Conservation (phyloP, 139 green algal species). For the Chlorella ohadii region DNA sequence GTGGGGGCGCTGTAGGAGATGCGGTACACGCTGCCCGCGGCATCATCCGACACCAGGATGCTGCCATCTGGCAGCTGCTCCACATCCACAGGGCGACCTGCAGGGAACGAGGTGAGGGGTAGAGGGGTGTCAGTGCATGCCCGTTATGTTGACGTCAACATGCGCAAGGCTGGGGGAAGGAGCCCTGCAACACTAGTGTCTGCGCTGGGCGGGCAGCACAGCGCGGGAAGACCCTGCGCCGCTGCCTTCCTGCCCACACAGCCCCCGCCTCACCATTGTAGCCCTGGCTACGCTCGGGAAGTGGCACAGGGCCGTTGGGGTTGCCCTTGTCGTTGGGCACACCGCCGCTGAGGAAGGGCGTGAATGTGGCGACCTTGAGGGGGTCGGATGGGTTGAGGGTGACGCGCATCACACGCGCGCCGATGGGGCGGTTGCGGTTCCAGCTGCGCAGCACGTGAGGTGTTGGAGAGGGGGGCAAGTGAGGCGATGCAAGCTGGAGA, state of each 20-base stretch:
- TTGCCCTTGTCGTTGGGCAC: constrained; percentile 2
- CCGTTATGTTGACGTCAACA: no score
- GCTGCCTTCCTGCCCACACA: neutral
- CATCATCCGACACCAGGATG: constrained; percentile 51
- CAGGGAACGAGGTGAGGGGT: no score
- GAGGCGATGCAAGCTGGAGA: no score
- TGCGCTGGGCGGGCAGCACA: no score
- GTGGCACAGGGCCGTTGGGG: neutral
- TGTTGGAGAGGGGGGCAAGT: no score
- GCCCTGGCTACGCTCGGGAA: neutral
- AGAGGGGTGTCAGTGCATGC: no score
- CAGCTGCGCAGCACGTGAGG: neutral
- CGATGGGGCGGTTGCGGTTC: constrained; percentile 31
- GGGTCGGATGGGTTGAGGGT: neutral
- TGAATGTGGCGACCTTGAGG: neutral
- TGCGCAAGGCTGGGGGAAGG: no score
- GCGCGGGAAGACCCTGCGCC: neutral
- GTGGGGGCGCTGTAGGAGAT: constrained; percentile 24
- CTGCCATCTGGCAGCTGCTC: constrained; percentile 45
- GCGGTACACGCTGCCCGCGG: constrained; percentile 33
- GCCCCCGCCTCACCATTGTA: neutral
- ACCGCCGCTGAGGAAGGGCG: constrained; percentile 2
- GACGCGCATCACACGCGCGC: constrained; percentile 5
- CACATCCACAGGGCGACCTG: constrained; percentile 48
- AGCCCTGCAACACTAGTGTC: no score